phyloP scores from a whole-genome alignment of 257 asterid species.

The Catharanthus roseus region DNA sequence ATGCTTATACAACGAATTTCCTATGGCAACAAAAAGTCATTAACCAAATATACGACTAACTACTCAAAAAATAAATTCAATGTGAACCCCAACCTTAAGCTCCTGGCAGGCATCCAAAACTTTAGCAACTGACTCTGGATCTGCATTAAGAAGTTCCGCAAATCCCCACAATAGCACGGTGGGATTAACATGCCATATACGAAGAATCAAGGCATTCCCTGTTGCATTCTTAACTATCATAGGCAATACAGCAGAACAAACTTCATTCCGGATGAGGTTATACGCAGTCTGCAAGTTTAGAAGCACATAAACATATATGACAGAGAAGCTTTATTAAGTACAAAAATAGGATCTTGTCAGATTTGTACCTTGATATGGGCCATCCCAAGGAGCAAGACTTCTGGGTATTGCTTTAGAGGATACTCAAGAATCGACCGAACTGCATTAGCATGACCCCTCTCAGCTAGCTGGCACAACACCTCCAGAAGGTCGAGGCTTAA shows the following conservation, averaged over 20 bases:
- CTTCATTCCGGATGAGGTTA: conserved; percentile 78
- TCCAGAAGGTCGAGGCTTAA: conserved; percentile 70
- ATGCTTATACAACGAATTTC: neutral
- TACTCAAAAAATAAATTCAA: conserved; percentile 3
- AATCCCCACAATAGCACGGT: conserved; percentile 71
- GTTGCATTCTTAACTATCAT: conserved; percentile 42
- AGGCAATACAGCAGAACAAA: conserved; percentile 61
- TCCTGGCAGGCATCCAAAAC: conserved; percentile 82
- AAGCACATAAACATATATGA: conserved; percentile 9
- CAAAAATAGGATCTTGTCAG: conserved; percentile 11
- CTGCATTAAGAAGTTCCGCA: conserved; percentile 57
- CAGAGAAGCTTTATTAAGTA: conserved; percentile 4
- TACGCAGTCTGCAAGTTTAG: conserved; percentile 71
- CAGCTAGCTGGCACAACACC: conserved; percentile 81
- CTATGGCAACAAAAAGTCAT: neutral
- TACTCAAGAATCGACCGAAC: conserved; percentile 67
- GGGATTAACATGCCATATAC: conserved; percentile 71
- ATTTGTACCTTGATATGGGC: conserved; percentile 68
- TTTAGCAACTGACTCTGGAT: conserved; percentile 49
- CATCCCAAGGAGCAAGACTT: conserved; percentile 84
- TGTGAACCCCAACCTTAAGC: conserved; percentile 54
- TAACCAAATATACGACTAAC: neutral
- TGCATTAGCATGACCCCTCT: conserved; percentile 83
- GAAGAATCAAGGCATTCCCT: conserved; percentile 42
- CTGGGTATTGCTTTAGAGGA: conserved; percentile 82